Conservation (phyloP, 305 asterid species). For the Fraxinus sp. region DNA sequence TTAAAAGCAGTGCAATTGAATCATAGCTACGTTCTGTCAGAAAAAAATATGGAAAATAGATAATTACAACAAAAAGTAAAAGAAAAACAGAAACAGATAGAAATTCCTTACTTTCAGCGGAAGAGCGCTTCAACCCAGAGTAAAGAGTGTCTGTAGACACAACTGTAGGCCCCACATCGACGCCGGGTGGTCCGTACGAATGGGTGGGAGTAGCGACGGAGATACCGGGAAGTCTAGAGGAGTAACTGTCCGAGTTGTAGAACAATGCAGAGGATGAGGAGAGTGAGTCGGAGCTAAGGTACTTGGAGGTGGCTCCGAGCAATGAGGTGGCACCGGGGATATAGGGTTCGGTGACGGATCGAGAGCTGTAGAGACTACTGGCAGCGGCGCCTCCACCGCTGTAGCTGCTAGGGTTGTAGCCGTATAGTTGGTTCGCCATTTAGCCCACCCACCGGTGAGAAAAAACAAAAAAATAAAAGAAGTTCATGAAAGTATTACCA, state of each 20-base stretch:
- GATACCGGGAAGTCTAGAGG: constrained; percentile 43
- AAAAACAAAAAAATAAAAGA: not conserved
- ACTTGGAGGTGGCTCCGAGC: constrained; percentile 52
- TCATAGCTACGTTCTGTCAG: not conserved
- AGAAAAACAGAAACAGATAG: not conserved
- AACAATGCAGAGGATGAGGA: constrained; percentile 48
- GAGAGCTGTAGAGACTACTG: constrained; percentile 38
- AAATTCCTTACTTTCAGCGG: constrained; percentile 53
- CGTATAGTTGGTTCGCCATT: constrained; percentile 67
- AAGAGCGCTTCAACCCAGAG: constrained; percentile 63
- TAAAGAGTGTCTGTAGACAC: constrained; percentile 42
- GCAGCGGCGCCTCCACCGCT: constrained; percentile 38
- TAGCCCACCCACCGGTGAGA: not conserved
- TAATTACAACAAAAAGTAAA: not conserved
- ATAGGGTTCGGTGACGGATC: constrained; percentile 53
- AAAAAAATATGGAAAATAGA: constrained; percentile 2
- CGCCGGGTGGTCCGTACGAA: constrained; percentile 59
- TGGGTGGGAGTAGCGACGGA: constrained; percentile 40
- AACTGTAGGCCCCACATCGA: constrained; percentile 44
- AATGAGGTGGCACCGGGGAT: constrained; percentile 42
- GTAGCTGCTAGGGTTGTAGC: constrained; percentile 46
- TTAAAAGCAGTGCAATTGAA: constrained; percentile 8
- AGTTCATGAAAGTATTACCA: too few species aligned
- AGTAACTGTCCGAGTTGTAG: constrained; percentile 46
- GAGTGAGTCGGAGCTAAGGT: constrained; percentile 43